These are phyloP conservation scores for Coemansia sp. DNA, from an alignment of 192 early-diverging fungal genomes.

Conservation along the genomic window DNA sequence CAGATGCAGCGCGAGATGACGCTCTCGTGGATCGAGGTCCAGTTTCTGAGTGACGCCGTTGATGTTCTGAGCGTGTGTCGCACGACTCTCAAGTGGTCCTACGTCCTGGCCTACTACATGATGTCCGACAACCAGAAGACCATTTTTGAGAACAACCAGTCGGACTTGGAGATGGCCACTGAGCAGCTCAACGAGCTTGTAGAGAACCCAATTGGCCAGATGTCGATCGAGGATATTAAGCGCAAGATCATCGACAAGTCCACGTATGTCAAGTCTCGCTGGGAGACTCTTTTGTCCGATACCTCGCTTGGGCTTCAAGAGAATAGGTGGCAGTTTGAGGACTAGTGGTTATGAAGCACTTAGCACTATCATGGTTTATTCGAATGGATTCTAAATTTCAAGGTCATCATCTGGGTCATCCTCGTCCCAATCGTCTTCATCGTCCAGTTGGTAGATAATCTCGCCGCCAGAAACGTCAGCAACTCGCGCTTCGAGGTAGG, in stretches of 20 bases:
- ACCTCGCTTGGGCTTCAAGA: conserved; percentile 87
- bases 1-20: conserved; percentile 89
- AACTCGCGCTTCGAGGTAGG: conserved; percentile 67
- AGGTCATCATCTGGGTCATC: conserved; percentile 93
- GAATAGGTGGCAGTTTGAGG: conserved; percentile 76
- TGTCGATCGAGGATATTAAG: conserved; percentile 75
- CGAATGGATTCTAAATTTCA: conserved; percentile 62
- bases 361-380: not conserved
- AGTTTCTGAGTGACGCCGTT: conserved; percentile 93
- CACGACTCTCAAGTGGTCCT: conserved; percentile 96
- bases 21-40: conserved; percentile 98
- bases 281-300: conserved; percentile 89
- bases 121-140: conserved; percentile 80
- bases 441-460: conserved; percentile 83
- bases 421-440: conserved; percentile 86
- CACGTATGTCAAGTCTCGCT: conserved; percentile 84
- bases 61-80: conserved; percentile 88
- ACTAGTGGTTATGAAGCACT: not conserved
- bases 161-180: conserved; percentile 97
- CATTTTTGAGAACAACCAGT: conserved; percentile 98
- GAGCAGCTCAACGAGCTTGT: conserved; percentile 91
- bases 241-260: conserved; percentile 92
- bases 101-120: conserved; percentile 96
- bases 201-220: conserved; percentile 78
- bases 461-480: conserved; percentile 31